Evolutionary conservation across 2,329 filamentous ascomycete genomes (phyloP).

Genomic region (Colletotrichum simmondsii): DNA sequence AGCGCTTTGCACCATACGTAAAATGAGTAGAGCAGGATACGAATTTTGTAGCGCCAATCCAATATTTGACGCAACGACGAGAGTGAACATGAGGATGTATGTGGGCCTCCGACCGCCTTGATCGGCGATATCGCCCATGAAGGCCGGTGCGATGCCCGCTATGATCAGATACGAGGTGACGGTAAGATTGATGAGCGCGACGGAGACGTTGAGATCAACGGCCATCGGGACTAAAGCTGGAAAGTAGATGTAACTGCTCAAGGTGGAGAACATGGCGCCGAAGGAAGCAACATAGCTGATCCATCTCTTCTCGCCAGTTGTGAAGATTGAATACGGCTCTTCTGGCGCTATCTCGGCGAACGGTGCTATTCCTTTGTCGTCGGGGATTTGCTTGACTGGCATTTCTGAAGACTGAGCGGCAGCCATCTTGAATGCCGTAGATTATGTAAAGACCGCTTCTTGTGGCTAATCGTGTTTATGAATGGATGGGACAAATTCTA

Average conservation of each 20-base stretch:
- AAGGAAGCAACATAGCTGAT: background rate
- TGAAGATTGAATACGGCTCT: background rate
- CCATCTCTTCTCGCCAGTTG: background rate
- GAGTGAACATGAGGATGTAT: conserved; percentile 57
- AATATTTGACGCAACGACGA: conserved; percentile 58
- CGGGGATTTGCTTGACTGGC: too few relatives aligned
- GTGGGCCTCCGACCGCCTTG: conserved; percentile 56
- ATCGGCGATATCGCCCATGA: conserved; percentile 63
- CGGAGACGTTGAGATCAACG: conserved; percentile 50
- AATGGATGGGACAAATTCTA: too few relatives aligned
- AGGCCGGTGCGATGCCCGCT: conserved; percentile 63
- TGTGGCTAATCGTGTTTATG: too few relatives aligned
- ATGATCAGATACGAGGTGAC: conserved; percentile 58
- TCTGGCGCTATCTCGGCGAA: background rate
- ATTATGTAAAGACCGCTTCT: too few relatives aligned
- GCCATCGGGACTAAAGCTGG: conserved; percentile 57
- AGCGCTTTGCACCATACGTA: conserved; percentile 62
- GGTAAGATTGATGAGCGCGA: conserved; percentile 52
- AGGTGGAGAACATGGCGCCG: conserved; percentile 46
- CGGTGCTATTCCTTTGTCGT: too few relatives aligned
- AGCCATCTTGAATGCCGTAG: too few relatives aligned
- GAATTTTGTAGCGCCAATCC: conserved; percentile 56
- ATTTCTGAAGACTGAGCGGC: too few relatives aligned
- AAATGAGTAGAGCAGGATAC: conserved; percentile 57
- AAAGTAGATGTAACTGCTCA: conserved; percentile 59